Evolutionary conservation across 345 rosid species (phyloP), one percentile per base, ranked within the genome.

Genomic region (Xanthoceras sorbifolium): DNA sequence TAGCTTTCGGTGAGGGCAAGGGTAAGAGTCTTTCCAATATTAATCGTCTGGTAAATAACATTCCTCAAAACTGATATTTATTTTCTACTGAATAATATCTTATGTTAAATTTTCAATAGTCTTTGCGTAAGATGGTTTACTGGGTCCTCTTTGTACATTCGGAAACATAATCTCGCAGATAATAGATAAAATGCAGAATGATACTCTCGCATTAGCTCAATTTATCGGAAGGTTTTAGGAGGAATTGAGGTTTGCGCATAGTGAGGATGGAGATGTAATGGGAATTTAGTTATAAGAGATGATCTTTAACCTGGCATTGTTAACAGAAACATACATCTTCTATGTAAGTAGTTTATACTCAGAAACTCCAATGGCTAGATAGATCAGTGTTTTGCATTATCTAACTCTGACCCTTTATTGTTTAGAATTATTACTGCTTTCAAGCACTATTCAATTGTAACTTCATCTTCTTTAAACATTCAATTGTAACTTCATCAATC

Each of bases 1-100:
- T 91, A 50, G 92, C 93, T 67, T 83, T 84, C n/a, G 93, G 95
- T 62, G 78, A 80, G 61, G 91, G 76, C 8, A 1, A 0, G 25
- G 90, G 90, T n/a, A n/a, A n/a, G n/a, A n/a, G n/a, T 31, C 81
- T 89, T 79, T 75, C 54, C 60, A 84, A 83, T 48, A 42, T 79
- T 70, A 85, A 77, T 73, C 64, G 40, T 71, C 77, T 82, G 89
- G 93, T 89, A 78, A 87, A 42, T 77, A 6, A 55, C 15, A 15
- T 80, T n/a, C n/a, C n/a, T n/a, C n/a, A n/a, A 62, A 32, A 68
- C 67, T 63, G 23, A 11, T 28, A 26, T 72, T 50, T 32, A 29
- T 29, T 31, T 17, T 57, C 29, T 29, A 14, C n/a, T 63, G 9
- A 44, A 14, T 25, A n/a, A 67, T 42, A 25, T 67, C 8, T 44